These are phyloP conservation scores for Canna indica DNA, from an alignment of 176 grass and related monocot genomes.

Conservation along the genomic window DNA sequence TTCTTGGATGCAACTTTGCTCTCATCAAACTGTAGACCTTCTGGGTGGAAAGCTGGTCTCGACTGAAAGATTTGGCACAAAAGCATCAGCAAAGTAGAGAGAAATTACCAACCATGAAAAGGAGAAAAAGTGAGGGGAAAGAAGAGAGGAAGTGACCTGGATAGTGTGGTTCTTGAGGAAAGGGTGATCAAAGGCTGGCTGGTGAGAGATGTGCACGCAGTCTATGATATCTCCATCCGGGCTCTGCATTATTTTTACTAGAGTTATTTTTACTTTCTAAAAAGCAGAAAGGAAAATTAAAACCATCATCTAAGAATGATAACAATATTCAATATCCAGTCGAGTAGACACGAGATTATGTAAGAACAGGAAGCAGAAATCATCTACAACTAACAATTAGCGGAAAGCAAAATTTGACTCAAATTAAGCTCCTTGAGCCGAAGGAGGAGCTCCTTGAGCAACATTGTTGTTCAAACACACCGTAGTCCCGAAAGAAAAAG, in stretches of 20 bases:
- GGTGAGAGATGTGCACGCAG: slow-evolving; percentile 18
- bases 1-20: slow-evolving; percentile 7
- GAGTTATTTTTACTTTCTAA: background rate
- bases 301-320: background rate
- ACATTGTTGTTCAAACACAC: background rate
- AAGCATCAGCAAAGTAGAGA: background rate
- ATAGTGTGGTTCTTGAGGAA: slow-evolving; percentile 24
- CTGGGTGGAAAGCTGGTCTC: slow-evolving; percentile 14
- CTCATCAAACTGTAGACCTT: slow-evolving; percentile 16
- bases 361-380: background rate
- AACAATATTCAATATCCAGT: background rate
- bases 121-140: background rate
- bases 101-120: slow-evolving; percentile 6
- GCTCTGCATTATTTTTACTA: background rate
- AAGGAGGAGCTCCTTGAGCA: slow-evolving; percentile 16
- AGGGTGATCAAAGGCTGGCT: slow-evolving; percentile 21
- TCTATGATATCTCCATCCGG: slow-evolving; percentile 41
- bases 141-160: background rate
- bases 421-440: too few relatives aligned
- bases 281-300: background rate
- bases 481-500: background rate
- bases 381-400: background rate
- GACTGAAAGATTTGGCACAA: slow-evolving; percentile 2
- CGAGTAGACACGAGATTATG: background rate
- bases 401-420: background rate